Percentiles rank a stretch among this genome's conserved stretches.
These are phyloP conservation scores for Schizopora paradoxa DNA, from an alignment of 1,284 basidiomycete genomes.

Conservation along the genomic window DNA sequence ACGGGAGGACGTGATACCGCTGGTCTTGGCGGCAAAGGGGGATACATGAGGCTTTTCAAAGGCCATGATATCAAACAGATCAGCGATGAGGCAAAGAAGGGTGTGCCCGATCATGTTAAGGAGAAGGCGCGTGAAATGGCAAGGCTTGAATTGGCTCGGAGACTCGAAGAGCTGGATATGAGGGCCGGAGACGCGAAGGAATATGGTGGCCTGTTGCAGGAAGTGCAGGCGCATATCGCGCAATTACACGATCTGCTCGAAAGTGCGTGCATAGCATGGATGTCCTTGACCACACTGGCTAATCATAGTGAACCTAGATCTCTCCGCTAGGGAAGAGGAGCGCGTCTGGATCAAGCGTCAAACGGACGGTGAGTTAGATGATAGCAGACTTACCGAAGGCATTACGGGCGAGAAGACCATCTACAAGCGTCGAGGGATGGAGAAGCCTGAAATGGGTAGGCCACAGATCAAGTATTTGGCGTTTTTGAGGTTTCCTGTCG, in stretches of 20 bases:
- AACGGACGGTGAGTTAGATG: slow-evolving; percentile 64
- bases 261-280: slow-evolving; percentile 44
- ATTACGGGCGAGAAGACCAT: slow-evolving; percentile 62
- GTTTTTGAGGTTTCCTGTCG: not conserved
- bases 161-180: slow-evolving; percentile 60
- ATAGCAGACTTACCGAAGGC: slow-evolving; percentile 59
- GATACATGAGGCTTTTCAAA: slow-evolving; percentile 61
- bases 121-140: slow-evolving; percentile 63
- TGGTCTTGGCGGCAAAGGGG: slow-evolving; percentile 56
- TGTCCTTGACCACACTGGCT: slow-evolving; percentile 8
- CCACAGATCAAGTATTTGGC: slow-evolving; percentile 57
- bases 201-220: slow-evolving; percentile 45
- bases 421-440: slow-evolving; percentile 63
- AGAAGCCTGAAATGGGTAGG: slow-evolving; percentile 58
- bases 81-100: slow-evolving; percentile 44
- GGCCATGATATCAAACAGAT: slow-evolving; percentile 61
- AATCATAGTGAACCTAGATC: slow-evolving; percentile 34
- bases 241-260: slow-evolving; percentile 55
- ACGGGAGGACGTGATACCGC: slow-evolving; percentile 64
- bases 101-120: slow-evolving; percentile 54
- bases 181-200: slow-evolving; percentile 47
- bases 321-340: slow-evolving; percentile 62
- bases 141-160: slow-evolving; percentile 49
- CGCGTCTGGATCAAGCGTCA: slow-evolving; percentile 65
- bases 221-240: slow-evolving; percentile 54